Base-by-base conservation (phyloP, 2,329 filamentous ascomycete species). In the Bipolaris oryzae region DNA sequence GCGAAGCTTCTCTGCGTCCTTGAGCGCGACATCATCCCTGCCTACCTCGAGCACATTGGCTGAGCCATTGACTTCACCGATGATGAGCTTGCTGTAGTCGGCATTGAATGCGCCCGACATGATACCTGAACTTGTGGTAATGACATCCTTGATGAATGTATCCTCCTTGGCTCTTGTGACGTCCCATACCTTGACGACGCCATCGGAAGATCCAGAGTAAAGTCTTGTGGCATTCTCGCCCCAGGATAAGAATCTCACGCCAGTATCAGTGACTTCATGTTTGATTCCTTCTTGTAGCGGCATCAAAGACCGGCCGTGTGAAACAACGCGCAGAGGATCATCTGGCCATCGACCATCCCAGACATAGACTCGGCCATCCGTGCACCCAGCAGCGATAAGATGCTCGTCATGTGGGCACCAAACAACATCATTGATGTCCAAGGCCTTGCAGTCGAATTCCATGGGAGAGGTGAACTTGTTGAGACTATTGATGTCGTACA, bases 121-220 rank as follows among this genome's bases (percentile, higher is more conserved):
- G 43, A 88, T 78, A 1, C 82, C 85, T 3, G 83, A 81, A 4
- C 79, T 66, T 9, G 84, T 73, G 0, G 71, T 75, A 1, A 78
- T 76, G 1, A 84, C 70, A 56, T 87, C 80, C n/a, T 79, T 75
- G 20, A 86, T 71, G 33, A 82, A 78, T 0, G 78, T 79, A 69
- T 87, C 80, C 42, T 83, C 77, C 0, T 78, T 69, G 1, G 83
- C 77, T 9, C 78, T 77, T 42, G 81, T 79, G 2, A 86, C 81
- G 66, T 88, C 80, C 86, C 86, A 88, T 3, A 77, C 75, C 57
- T 86, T 87, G 37, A 88, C 74, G 0, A 83, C 74, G 3, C 86
- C 86, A 66, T 88, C 86, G 4, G 85, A 87, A 5, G 82, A 83
- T 15, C 85, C 86, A 21, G 82, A 85, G 68, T 84, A 87, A 7